Evolutionary conservation across 805 yeast species (phyloP), one percentile per base, ranked within the genome.

Genomic region (Komagataella populi): DNA sequence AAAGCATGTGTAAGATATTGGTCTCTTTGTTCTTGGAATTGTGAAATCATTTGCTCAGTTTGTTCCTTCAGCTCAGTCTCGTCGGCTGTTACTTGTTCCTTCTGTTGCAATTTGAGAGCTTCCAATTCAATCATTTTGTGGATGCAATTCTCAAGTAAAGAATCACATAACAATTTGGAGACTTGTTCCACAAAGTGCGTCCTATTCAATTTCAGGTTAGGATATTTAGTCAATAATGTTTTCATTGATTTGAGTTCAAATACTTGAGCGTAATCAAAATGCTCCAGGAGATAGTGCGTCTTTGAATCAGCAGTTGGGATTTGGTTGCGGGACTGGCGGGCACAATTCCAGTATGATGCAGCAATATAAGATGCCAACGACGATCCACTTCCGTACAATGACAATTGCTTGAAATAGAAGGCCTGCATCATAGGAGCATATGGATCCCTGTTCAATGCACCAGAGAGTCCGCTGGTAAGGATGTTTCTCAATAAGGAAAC

Each of bases 401-500:
- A 16, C 17, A 49, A n/a, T 46, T 54, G 52, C 43, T 59, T 61
- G 44, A 57, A 48, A 30, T 54, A 52, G 53, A 63, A 48, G 1
- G 65, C 52, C 48, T 60, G 60, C 53, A 63, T 48, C 23, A 63
- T 58, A 44, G 46, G 39, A 4, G 39, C 39, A 8, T 30, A 30
- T 10, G 39, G 39, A 10, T 30, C 39, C n/a, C 39, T 30, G 39
- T 30, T 30, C 14, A 30, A 30, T 10, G 39, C 39, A 8, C 10
- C n/a, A 12, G 39, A 30, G 8, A 30, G 12, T 4, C 39, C 39
- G 39, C 39, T 30, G 14, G 39, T 30, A 10, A 14, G 6, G 14
- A 30, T 30, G 10, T 30, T 30, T 14, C 10, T 4, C 12, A 30
- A 14, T 30, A 30, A 30, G 8, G 39, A 30, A 30, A 30, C 6